These are phyloP conservation scores for Cytospora paraplurivora DNA, from an alignment of 2,329 filamentous ascomycete genomes.

Conservation along the genomic window DNA sequence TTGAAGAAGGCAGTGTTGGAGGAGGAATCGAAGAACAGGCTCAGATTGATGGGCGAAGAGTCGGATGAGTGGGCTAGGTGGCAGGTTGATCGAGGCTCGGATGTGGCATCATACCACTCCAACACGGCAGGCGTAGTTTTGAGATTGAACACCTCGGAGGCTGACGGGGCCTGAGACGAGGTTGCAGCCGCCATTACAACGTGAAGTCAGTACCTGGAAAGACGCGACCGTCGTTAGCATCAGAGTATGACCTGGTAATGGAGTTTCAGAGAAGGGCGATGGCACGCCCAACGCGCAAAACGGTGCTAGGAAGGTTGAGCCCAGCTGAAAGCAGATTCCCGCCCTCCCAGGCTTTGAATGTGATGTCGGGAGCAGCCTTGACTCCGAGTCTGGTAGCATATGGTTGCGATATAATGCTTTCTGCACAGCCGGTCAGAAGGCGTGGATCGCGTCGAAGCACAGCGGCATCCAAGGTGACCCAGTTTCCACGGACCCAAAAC, in stretches of 20 bases:
- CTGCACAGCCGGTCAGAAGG: neutral
- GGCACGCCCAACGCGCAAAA: neutral
- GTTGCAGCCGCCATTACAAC: neutral
- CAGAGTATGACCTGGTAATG: neutral
- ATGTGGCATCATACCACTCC: neutral
- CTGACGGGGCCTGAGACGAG: neutral
- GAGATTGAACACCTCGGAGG: neutral
- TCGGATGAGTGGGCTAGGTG: neutral
- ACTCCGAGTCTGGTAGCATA: slow-evolving; percentile 2
- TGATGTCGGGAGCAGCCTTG: slow-evolving; percentile 23
- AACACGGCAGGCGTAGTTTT: neutral
- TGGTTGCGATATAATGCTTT: neutral
- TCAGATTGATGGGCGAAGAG: neutral
- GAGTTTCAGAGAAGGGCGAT: neutral
- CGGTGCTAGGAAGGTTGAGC: neutral
- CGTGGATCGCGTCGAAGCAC: neutral
- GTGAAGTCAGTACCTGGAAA: neutral
- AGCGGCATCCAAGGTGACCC: slow-evolving; percentile 6
- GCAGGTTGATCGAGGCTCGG: neutral
- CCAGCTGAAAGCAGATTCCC: slow-evolving; percentile 12
- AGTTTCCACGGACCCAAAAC: slow-evolving; percentile 9
- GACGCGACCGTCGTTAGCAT: neutral
- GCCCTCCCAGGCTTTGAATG: slow-evolving; percentile 24
- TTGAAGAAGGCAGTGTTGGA: neutral
- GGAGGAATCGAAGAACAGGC: neutral